Conservation (phyloP, 2,329 filamentous ascomycete species). For the Epichloe bromicola region DNA sequence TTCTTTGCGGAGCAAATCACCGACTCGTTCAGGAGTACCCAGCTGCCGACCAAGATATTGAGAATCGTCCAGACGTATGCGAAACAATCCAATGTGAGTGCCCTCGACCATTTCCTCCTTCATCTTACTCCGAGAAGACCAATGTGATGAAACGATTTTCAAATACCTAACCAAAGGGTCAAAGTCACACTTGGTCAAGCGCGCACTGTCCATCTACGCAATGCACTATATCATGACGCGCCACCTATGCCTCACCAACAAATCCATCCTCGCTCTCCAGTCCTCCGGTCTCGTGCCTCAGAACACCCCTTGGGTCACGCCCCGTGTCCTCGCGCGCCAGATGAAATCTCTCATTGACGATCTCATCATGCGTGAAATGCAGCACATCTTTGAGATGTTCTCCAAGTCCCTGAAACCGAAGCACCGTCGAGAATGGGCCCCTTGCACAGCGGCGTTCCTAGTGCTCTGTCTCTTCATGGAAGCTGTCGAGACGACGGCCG, state of each 20-base stretch:
- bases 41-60: slow-evolving; percentile 33
- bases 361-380: slow-evolving; percentile 37
- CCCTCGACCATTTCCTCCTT: not conserved
- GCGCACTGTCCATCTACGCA: slow-evolving; percentile 40
- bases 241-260: slow-evolving; percentile 37
- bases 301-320: slow-evolving; percentile 32
- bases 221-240: slow-evolving; percentile 45
- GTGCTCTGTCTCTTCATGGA: slow-evolving; percentile 48
- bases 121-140: not conserved
- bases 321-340: slow-evolving; percentile 42
- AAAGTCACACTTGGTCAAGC: slow-evolving; percentile 36
- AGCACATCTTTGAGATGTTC: slow-evolving; percentile 38
- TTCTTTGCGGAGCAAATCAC: slow-evolving; percentile 37
- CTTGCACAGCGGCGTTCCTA: slow-evolving; percentile 42
- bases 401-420: slow-evolving; percentile 41
- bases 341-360: slow-evolving; percentile 45
- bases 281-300: slow-evolving; percentile 30
- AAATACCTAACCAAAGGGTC: not conserved
- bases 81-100: slow-evolving; percentile 29
- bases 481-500: slow-evolving; percentile 38
- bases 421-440: slow-evolving; percentile 39
- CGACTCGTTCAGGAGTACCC: slow-evolving; percentile 29
- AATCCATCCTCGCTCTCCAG: slow-evolving; percentile 28
- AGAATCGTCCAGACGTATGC: slow-evolving; percentile 35
- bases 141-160: not conserved